These are phyloP conservation scores for Verticillium nubilum DNA, from an alignment of 2,329 filamentous ascomycete genomes.

Conservation along the genomic window DNA sequence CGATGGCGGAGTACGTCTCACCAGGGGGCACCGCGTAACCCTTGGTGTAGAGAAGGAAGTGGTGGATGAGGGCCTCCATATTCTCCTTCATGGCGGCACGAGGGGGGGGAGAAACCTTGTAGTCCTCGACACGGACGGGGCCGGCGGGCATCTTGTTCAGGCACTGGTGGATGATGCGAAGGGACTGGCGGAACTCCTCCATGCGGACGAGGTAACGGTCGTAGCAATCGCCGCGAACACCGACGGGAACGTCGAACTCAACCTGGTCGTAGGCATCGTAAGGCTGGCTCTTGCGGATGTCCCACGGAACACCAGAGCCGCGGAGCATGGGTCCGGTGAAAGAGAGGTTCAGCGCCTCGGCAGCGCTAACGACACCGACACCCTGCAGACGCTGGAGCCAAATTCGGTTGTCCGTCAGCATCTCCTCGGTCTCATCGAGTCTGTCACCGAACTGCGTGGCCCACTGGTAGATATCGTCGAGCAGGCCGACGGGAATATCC, in stretches of 20 bases:
- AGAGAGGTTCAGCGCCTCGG: slow-evolving; percentile 93
- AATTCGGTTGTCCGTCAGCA: slow-evolving; percentile 98
- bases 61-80: slow-evolving; percentile 99
- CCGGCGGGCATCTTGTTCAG: slow-evolving; percentile 98
- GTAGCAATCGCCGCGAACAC: slow-evolving; percentile 97
- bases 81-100: slow-evolving; percentile 99
- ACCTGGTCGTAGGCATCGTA: slow-evolving; percentile 98
- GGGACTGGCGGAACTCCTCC: slow-evolving; percentile 98
- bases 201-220: slow-evolving; percentile 98
- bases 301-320: slow-evolving; percentile 92
- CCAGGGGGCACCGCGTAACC: slow-evolving; percentile 95
- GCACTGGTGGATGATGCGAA: slow-evolving; percentile 98
- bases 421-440: slow-evolving; percentile 97
- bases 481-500: slow-evolving; percentile 85
- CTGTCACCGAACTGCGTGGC: slow-evolving; percentile 98
- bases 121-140: slow-evolving; percentile 93
- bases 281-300: slow-evolving; percentile 92
- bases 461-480: slow-evolving; percentile 99
- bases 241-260: slow-evolving; percentile 96
- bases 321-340: slow-evolving; percentile 98
- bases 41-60: slow-evolving; percentile 98
- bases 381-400: slow-evolving; percentile 93
- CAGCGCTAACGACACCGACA: slow-evolving; percentile 83
- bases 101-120: slow-evolving; percentile 96
- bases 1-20: slow-evolving; percentile 96